Percentiles rank a stretch among this genome's conserved stretches.
phyloP scores from a whole-genome alignment of 2,329 filamentous ascomycete species.

The Diaporthe citriasiana region DNA sequence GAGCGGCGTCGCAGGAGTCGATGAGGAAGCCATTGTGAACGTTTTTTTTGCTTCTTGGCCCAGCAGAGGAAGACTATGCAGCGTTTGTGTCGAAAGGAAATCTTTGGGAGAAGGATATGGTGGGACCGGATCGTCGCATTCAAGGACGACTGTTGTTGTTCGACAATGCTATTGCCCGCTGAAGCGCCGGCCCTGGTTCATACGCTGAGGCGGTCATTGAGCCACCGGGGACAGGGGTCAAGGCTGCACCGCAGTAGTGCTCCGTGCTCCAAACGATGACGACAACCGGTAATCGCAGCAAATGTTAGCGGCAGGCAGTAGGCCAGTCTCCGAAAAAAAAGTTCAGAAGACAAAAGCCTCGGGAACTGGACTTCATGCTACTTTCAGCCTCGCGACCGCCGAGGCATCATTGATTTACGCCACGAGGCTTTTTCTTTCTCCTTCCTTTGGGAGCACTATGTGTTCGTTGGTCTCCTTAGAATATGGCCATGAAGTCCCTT shows the following conservation, averaged over 20 bases:
- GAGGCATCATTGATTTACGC: neutral
- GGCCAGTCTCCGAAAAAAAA: constrained; percentile 29
- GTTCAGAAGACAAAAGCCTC: constrained; percentile 19
- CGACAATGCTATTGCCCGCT: neutral
- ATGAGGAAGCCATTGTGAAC: constrained; percentile 77
- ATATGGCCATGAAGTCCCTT: constrained; percentile 40
- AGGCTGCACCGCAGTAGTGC: neutral
- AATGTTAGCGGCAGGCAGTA: constrained; percentile 15
- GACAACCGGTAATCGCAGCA: constrained; percentile 18
- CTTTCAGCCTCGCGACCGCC: neutral
- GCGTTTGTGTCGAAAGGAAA: neutral
- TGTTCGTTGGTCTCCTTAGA: constrained; percentile 6
- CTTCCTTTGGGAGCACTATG: constrained; percentile 35
- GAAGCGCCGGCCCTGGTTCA: constrained; percentile 3
- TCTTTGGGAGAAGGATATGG: neutral
- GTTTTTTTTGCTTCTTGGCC: neutral
- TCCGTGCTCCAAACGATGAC: constrained; percentile 11
- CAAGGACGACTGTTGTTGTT: neutral
- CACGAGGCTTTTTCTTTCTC: neutral
- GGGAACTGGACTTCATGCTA: neutral
- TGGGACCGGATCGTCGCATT: neutral
- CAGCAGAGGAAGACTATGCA: neutral
- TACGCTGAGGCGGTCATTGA: constrained; percentile 20
- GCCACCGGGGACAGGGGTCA: constrained; percentile 24
- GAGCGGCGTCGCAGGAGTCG: constrained; percentile 75